Base-by-base conservation (phyloP, 2,329 filamentous ascomycete genomes). In the Aspergillus sp. region DNA sequence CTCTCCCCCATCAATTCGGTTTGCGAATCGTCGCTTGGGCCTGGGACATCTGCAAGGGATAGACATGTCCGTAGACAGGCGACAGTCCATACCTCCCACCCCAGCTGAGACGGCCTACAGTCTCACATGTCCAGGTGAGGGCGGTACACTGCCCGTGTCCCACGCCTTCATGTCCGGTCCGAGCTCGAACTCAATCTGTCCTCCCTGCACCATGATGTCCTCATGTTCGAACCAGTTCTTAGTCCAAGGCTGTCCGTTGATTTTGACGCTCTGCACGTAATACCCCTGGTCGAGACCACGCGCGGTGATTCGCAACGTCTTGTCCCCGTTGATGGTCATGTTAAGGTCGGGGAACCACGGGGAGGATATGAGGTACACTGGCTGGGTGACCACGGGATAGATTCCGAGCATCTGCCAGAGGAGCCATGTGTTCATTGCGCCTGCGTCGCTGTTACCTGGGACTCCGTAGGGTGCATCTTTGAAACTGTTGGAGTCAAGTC, bases 381-480 rank as follows among this genome's bases (percentile, higher is more conserved):
- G 72, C 19, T 78, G 76, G 0, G 76, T 78, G 20, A 77, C 74
- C 2, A 80, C 66, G 0, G 77, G 77, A 56, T 78, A 80, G 9
- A 79, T 56, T 0, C 78, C 78, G 0, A 81, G 57, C 64, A 81
- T 75, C 52, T 79, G 73, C 73, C 76, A 81, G 0, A 81, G 58
- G 3, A 80, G 64, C 78, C 78, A 81, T 42, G 74, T 77, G 41
- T 79, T 77, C 57, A 81, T 63, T 1, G 77, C 77, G 0, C 78
- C 87, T 1, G 84, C 85, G 64, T 89, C 86, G 38, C 80, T 84
- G 68, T 89, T 89, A 0, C 87, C 86, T 0, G 86, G 87, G 0
- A 89, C 72, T 0, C 86, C 86, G 16, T 66, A 68, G 0, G 77
- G 71, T 0, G 78, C 78, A 4, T 81, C 74, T 47, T 76, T 77